Evolutionary conservation across 2,329 filamentous ascomycete species (phyloP).

Genomic region (Falciphora oryzae): DNA sequence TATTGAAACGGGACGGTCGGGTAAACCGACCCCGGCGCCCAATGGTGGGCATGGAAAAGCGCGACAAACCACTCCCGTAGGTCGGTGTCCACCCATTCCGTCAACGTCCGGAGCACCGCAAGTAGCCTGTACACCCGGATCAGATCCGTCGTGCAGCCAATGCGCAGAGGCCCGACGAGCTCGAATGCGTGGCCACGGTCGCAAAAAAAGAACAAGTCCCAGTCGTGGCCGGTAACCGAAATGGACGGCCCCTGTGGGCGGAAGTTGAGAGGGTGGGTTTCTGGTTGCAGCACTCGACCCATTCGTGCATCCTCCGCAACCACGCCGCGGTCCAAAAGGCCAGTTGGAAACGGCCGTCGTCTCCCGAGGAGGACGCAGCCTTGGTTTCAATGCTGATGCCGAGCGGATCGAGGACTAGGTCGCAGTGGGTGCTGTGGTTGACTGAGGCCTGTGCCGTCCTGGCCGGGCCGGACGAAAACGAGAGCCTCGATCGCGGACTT

Average conservation of each 20-base stretch:
- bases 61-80: background rate
- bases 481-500: background rate
- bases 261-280: background rate
- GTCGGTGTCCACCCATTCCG: background rate
- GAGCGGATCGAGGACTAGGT: background rate
- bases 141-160: background rate
- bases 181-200: background rate
- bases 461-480: background rate
- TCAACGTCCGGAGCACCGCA: background rate
- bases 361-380: background rate
- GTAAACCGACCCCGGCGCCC: too few species aligned
- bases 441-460: too few species aligned
- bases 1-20: too few species aligned
- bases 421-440: background rate
- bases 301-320: too few species aligned
- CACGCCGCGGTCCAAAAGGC: background rate
- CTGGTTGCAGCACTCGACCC: too few species aligned
- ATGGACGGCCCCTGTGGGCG: background rate
- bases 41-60: background rate
- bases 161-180: background rate
- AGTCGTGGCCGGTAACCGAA: background rate
- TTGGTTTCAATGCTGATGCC: constrained; percentile 1
- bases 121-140: background rate
- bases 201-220: background rate
- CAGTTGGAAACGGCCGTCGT: background rate